Conservation (phyloP, 495 filamentous ascomycete species). For the Extremus antarcticus region DNA sequence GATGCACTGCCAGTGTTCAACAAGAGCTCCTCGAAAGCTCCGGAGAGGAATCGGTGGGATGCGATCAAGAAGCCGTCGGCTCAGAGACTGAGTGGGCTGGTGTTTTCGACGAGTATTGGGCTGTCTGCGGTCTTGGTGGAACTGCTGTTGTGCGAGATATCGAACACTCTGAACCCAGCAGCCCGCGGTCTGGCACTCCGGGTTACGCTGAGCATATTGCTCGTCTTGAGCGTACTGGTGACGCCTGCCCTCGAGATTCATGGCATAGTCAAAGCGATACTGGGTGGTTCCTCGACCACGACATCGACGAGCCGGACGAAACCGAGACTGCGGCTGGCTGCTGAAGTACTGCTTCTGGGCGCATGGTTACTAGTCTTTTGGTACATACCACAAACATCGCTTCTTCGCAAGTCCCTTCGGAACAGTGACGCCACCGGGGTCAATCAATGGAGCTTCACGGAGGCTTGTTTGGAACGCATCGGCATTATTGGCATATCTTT, state of each 20-base stretch:
- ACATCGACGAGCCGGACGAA: slow-evolving; percentile 38
- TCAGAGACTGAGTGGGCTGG: slow-evolving; percentile 41
- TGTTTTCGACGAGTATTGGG: slow-evolving; percentile 62
- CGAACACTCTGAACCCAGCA: slow-evolving; percentile 51
- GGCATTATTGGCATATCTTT: slow-evolving; percentile 70
- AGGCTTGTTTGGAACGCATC: slow-evolving; percentile 67
- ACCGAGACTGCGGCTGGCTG: slow-evolving; percentile 42
- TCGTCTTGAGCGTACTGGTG: slow-evolving; percentile 54
- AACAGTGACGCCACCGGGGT: slow-evolving; percentile 7
- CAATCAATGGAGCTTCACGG: slow-evolving; percentile 40
- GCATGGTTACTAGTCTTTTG: slow-evolving; percentile 61
- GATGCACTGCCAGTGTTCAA: slow-evolving; percentile 43
- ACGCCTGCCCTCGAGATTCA: slow-evolving; percentile 65
- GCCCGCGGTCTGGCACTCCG: slow-evolving; percentile 52
- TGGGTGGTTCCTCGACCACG: slow-evolving; percentile 48
- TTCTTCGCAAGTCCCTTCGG: slow-evolving; percentile 34
- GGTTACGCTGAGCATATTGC: slow-evolving; percentile 51
- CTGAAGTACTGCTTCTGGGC: slow-evolving; percentile 47
- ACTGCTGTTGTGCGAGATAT: slow-evolving; percentile 68
- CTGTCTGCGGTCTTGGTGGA: slow-evolving; percentile 63
- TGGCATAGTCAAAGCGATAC: slow-evolving; percentile 40
- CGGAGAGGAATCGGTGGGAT: slow-evolving; percentile 3
- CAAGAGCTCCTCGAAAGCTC: slow-evolving; percentile 13
- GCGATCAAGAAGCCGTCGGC: slow-evolving; percentile 14
- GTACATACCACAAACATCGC: slow-evolving; percentile 56